These are phyloP conservation scores for Salix viminalis DNA, from an alignment of 345 rosid genomes.

Conservation along the genomic window DNA sequence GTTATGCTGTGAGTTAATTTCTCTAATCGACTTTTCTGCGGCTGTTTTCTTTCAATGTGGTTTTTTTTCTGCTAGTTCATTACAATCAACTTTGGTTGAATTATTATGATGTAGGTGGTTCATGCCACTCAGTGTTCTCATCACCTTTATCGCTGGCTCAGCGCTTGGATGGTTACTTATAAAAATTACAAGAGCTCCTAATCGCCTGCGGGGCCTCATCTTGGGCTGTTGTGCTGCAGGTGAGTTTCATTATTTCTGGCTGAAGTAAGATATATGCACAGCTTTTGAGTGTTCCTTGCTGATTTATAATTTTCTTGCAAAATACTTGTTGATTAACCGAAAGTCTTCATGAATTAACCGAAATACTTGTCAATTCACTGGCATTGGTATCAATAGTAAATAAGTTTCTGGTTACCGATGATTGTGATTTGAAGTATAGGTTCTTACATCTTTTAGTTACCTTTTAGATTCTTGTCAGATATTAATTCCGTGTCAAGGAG, in stretches of 20 bases:
- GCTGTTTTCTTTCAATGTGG: not conserved
- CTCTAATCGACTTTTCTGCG: not conserved
- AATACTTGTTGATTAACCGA: not conserved
- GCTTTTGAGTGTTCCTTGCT: not conserved
- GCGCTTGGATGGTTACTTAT: conserved; percentile 44
- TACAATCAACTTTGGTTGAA: not conserved
- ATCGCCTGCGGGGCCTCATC: conserved; percentile 36
- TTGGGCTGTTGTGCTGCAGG: conserved; percentile 55
- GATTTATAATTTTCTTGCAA: not conserved
- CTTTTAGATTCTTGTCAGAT: not conserved
- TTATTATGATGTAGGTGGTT: conserved; percentile 38
- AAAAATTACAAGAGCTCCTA: conserved; percentile 38
- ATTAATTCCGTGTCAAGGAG: not conserved
- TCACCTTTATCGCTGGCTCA: conserved; percentile 41
- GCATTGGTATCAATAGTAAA: not conserved
- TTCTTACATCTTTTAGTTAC: not conserved
- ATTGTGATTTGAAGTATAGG: not conserved
- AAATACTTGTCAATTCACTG: not conserved
- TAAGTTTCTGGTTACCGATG: not conserved
- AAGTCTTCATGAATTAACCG: not conserved
- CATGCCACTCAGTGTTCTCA: conserved; percentile 48
- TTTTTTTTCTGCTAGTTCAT: not conserved
- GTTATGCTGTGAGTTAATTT: conserved; percentile 26
- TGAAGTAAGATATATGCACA: not conserved
- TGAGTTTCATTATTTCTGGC: not conserved